phyloP scores from a whole-genome alignment of 352 stramenopile species.

The Pythium periplocum region DNA sequence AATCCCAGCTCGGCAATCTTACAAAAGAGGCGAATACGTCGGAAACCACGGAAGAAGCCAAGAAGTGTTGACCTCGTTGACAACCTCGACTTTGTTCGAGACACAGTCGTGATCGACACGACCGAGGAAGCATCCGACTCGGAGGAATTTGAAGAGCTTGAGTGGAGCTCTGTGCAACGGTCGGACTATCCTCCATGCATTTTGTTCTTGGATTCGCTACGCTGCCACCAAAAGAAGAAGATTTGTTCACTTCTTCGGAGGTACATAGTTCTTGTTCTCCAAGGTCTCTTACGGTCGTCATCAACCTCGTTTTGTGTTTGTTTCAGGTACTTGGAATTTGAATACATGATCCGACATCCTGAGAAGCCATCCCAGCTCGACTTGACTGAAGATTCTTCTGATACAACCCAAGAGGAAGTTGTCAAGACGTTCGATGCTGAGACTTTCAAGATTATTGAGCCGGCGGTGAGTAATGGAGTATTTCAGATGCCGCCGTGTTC shows the following conservation, averaged over 20 bases:
- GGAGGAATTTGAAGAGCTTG: constrained; percentile 43
- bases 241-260: constrained; percentile 75
- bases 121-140: constrained; percentile 23
- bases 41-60: constrained; percentile 2
- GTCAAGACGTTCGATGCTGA: constrained; percentile 13
- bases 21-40: constrained; percentile 32
- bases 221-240: constrained; percentile 90
- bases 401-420: neutral
- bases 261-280: constrained; percentile 44
- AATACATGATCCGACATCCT: constrained; percentile 41
- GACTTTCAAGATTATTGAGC: constrained; percentile 15
- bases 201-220: constrained; percentile 94
- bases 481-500: too few species aligned
- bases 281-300: too few species aligned
- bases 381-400: too few species aligned
- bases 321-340: constrained; percentile 65
- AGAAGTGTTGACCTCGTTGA: constrained; percentile 29
- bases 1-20: constrained; percentile 74
- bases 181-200: constrained; percentile 63
- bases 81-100: constrained; percentile 16
- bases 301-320: constrained; percentile 1
- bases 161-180: constrained; percentile 28
- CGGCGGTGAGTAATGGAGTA: constrained; percentile 9
- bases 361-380: too few species aligned
- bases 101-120: constrained; percentile 11